Conservation (phyloP, 768 basidiomycete species). For the Tylopilus balloui region DNA sequence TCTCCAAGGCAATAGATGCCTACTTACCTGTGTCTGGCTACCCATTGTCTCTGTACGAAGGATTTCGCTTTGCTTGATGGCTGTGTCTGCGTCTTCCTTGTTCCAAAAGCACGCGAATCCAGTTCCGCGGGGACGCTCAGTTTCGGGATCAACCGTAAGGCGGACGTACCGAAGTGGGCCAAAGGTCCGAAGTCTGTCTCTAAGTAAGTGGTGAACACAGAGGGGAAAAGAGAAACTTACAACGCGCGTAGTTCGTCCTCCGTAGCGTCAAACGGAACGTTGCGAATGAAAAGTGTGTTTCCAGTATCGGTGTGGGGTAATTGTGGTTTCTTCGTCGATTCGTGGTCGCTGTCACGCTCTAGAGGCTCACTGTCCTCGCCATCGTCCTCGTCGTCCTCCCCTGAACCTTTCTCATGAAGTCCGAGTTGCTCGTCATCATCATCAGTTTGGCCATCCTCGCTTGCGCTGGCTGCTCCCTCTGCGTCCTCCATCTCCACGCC, state of each 20-base stretch:
- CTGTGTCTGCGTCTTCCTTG: constrained; percentile 80
- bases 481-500: constrained; percentile 33
- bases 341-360: constrained; percentile 24
- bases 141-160: constrained; percentile 78
- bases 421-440: constrained; percentile 43
- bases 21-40: constrained; percentile 27
- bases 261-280: constrained; percentile 86
- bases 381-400: constrained; percentile 27
- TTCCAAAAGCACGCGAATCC: constrained; percentile 99
- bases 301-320: constrained; percentile 84
- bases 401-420: constrained; percentile 35
- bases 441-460: constrained; percentile 30
- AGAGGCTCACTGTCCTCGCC: constrained; percentile 17
- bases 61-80: constrained; percentile 73
- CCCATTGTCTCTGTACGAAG: constrained; percentile 62
- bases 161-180: constrained; percentile 91
- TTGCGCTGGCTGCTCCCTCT: constrained; percentile 16
- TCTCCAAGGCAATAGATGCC: constrained; percentile 14
- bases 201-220: background rate
- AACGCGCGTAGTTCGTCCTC: constrained; percentile 87
- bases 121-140: constrained; percentile 86
- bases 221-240: constrained; percentile 42
- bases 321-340: constrained; percentile 54
- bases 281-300: constrained; percentile 90
- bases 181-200: constrained; percentile 72